Conservation (phyloP, 805 yeast species). For the Myxozyma mucilagina region DNA sequence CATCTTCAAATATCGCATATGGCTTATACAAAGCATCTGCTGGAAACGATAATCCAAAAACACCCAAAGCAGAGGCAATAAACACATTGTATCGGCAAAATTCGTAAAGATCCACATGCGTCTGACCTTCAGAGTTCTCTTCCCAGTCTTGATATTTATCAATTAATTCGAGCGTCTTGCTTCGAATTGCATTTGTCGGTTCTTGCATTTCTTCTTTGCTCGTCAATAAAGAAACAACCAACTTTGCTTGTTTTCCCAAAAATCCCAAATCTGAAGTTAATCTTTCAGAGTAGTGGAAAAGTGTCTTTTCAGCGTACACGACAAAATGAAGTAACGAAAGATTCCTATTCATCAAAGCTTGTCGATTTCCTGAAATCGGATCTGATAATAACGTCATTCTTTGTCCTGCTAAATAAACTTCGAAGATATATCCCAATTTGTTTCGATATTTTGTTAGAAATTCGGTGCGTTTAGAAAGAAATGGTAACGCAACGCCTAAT, state of each 20-base stretch:
- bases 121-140: background rate
- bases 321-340: slow-evolving; percentile 5
- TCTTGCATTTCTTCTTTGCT: background rate
- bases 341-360: background rate
- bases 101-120: slow-evolving; percentile 5
- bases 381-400: slow-evolving; percentile 19
- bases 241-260: background rate
- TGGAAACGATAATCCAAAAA: slow-evolving; percentile 26
- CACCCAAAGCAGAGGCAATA: slow-evolving; percentile 13
- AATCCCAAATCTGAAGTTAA: background rate
- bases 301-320: background rate
- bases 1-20: slow-evolving; percentile 20
- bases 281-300: slow-evolving; percentile 9
- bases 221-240: background rate
- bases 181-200: background rate
- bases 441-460: slow-evolving; percentile 9
- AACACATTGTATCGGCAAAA: slow-evolving; percentile 2
- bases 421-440: slow-evolving; percentile 12
- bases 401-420: slow-evolving; percentile 17
- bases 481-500: slow-evolving; percentile 17
- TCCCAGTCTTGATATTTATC: background rate
- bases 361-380: slow-evolving; percentile 16
- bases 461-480: background rate
- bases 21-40: slow-evolving; percentile 6
- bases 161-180: background rate